These are phyloP conservation scores for Medakamo hakoo DNA, from an alignment of 139 green algal genomes.

Conservation along the genomic window DNA sequence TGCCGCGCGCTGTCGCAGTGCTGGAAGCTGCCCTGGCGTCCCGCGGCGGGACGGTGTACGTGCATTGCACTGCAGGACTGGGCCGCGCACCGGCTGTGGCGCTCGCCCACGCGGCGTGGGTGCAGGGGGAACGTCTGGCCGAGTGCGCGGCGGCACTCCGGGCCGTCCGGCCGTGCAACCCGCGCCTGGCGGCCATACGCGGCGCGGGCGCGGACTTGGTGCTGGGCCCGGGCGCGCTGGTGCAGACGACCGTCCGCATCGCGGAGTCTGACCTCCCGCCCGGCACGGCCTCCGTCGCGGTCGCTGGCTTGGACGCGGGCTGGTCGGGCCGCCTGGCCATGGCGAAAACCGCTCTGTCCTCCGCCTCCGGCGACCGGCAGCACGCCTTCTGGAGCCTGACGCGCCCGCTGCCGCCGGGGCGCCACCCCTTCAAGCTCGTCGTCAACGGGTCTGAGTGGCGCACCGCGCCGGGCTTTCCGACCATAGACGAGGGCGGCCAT, in stretches of 20 bases:
- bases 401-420: background rate
- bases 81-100: constrained; percentile 21
- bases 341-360: no score
- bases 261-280: no score
- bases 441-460: no score
- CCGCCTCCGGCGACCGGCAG: no score
- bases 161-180: background rate
- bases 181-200: background rate
- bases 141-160: background rate
- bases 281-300: no score
- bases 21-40: background rate
- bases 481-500: no score
- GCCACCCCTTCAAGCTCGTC: background rate
- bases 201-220: background rate
- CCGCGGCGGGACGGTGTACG: constrained; percentile 25
- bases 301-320: no score
- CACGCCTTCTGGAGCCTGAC: background rate
- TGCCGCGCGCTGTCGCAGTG: background rate
- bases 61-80: constrained; percentile 63
- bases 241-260: no score
- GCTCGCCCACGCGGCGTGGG: background rate
- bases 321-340: no score
- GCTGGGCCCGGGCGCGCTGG: background rate
- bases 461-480: no score
- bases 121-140: background rate